phyloP scores from a whole-genome alignment of 306 rosid genomes.

The Pueraria montana region DNA sequence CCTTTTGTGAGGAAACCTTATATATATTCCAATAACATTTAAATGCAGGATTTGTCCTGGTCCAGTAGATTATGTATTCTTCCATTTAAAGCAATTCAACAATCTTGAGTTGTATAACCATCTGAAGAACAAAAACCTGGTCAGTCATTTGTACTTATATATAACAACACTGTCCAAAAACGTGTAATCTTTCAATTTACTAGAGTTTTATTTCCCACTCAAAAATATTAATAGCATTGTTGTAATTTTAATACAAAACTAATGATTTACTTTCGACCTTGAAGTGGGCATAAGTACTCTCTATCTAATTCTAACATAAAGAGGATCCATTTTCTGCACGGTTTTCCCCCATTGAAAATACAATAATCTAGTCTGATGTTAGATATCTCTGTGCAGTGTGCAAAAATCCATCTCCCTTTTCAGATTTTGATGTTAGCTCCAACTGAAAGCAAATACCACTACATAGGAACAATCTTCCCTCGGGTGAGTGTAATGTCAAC shows the following conservation, averaged over 20 bases:
- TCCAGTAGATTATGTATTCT: conserved; percentile 17
- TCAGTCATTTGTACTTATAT: conserved; percentile 25
- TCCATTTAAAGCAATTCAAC: not conserved
- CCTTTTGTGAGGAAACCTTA: not conserved
- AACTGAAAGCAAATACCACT: not conserved
- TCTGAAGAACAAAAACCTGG: not conserved
- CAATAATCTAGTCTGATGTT: not conserved
- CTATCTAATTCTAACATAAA: not conserved
- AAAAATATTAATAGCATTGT: not conserved
- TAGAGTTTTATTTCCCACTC: not conserved
- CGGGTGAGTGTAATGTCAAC: conserved; percentile 37
- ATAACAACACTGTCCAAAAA: too few relatives aligned
- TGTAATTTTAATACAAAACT: not conserved
- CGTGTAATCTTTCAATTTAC: not conserved
- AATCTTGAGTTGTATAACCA: conserved; percentile 1
- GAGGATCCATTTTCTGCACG: not conserved
- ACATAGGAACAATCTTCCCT: conserved; percentile 39
- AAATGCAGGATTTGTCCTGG: conserved; percentile 14
- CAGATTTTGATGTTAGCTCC: conserved; percentile 41
- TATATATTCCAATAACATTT: not conserved
- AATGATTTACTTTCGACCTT: not conserved
- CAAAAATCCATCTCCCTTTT: conserved; percentile 1
- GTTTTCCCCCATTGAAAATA: not conserved
- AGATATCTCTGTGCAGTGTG: conserved; percentile 40
- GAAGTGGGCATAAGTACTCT: not conserved